A percentile compares a stretch with the other conserved stretches of the same genome.
These are phyloP conservation scores for Aspergillus niger DNA, from an alignment of 2,329 filamentous ascomycete species.

Conservation along the genomic window DNA sequence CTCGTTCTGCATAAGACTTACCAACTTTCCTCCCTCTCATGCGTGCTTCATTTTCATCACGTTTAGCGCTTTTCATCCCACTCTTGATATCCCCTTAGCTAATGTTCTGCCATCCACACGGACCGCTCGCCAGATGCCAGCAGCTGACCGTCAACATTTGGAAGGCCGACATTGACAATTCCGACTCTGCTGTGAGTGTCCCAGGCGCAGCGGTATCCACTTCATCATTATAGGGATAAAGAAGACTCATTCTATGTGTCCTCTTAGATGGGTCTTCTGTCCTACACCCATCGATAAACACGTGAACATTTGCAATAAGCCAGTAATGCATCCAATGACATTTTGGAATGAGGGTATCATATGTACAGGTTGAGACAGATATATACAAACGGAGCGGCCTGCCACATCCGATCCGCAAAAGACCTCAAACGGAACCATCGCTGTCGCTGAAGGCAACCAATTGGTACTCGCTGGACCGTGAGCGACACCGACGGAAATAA, in stretches of 20 bases:
- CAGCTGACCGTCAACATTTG: no score
- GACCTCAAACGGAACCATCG: slow-evolving; percentile 4
- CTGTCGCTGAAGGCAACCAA: slow-evolving; percentile 18
- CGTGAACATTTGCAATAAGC: not conserved
- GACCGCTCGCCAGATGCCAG: no score
- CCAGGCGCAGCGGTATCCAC: not conserved
- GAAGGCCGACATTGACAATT: not conserved
- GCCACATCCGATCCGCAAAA: not conserved
- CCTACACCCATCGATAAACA: not conserved
- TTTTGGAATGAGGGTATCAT: slow-evolving; percentile 3
- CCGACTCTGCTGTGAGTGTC: not conserved
- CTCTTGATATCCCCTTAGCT: no score
- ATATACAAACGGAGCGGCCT: not conserved
- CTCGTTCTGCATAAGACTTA: not conserved
- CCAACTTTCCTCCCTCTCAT: not conserved
- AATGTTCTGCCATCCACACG: no score
- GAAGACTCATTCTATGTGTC: no score
- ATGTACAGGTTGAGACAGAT: not conserved
- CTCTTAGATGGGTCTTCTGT: not conserved
- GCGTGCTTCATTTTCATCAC: no score
- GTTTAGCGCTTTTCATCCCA: no score
- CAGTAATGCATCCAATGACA: not conserved
- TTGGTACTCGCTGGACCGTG: slow-evolving; percentile 18
- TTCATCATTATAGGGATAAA: no score
- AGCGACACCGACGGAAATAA: slow-evolving; percentile 3